A percentile compares a stretch with the other conserved stretches of the same genome.
Conservation (phyloP, 495 filamentous ascomycete species). For the Trichoderma gamsii region DNA sequence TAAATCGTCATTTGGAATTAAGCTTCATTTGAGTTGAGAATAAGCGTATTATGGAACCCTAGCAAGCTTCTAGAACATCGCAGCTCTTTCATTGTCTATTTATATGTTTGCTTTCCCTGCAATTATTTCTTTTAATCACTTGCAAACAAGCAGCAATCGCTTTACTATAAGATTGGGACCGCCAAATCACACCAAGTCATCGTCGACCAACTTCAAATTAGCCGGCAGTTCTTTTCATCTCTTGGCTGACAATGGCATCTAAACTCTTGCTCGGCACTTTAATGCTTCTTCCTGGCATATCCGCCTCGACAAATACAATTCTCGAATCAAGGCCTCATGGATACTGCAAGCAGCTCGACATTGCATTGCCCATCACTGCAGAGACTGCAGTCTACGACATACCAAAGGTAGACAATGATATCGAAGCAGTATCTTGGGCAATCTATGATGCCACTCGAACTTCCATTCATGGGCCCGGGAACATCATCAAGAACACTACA, state of each 20-base stretch:
- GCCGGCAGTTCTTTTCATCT: neutral
- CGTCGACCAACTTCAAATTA: no score
- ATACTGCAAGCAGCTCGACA: constrained; percentile 23
- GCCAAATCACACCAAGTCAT: no score
- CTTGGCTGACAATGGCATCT: neutral
- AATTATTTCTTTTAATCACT: no score
- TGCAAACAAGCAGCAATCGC: no score
- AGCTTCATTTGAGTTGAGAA: no score
- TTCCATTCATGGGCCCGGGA: constrained; percentile 17
- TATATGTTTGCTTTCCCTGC: no score
- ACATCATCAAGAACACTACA: constrained; percentile 26
- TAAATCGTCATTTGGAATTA: no score
- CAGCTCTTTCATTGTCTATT: no score
- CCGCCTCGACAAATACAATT: constrained; percentile 6
- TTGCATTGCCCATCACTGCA: constrained; percentile 22
- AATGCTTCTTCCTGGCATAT: constrained; percentile 8
- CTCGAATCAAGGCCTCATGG: constrained; percentile 10
- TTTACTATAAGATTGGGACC: no score
- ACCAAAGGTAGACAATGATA: constrained; percentile 22
- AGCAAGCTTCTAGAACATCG: no score
- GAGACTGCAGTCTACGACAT: constrained; percentile 22
- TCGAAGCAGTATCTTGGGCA: constrained; percentile 24
- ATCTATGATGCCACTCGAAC: constrained; percentile 22
- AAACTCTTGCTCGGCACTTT: neutral
- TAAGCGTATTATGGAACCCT: no score